Conservation (phyloP, 352 stramenopile genomes). For the Globisporangium viniferum region DNA sequence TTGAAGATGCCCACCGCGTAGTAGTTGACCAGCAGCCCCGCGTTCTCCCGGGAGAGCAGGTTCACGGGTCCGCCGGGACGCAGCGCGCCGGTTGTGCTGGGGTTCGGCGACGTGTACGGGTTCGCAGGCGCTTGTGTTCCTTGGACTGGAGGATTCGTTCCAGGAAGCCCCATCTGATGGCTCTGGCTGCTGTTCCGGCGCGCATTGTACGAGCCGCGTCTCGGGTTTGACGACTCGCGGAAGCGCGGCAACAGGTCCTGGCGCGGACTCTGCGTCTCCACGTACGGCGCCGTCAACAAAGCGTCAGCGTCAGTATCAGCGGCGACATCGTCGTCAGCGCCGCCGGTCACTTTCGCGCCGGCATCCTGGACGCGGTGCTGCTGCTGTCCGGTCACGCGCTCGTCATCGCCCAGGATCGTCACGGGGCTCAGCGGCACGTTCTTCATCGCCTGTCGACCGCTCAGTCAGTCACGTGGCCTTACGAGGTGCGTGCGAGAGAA, state of each 20-base stretch:
- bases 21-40: slow-evolving; percentile 63
- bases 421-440: slow-evolving; percentile 9
- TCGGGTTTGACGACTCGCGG: neutral
- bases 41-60: slow-evolving; percentile 20
- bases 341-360: neutral
- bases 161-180: neutral
- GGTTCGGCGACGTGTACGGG: neutral
- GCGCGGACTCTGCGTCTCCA: slow-evolving; percentile 8
- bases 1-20: slow-evolving; percentile 70
- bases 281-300: slow-evolving; percentile 1
- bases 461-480: neutral
- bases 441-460: slow-evolving; percentile 6
- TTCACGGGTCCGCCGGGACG: slow-evolving; percentile 19
- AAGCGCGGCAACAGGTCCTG: slow-evolving; percentile 10
- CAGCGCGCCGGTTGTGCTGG: slow-evolving; percentile 15
- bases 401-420: slow-evolving; percentile 13
- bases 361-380: neutral
- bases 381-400: neutral
- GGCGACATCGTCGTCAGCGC: neutral
- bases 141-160: neutral
- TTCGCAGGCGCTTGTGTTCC: neutral
- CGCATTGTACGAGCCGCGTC: neutral
- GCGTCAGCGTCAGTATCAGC: neutral
- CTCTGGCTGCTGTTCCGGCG: neutral
- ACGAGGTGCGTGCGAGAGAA: neutral